Percentiles rank a stretch among this genome's conserved stretches.
These are phyloP conservation scores for Sphaerobolus stellatus DNA, from an alignment of 1,284 basidiomycete species.

Conservation along the genomic window DNA sequence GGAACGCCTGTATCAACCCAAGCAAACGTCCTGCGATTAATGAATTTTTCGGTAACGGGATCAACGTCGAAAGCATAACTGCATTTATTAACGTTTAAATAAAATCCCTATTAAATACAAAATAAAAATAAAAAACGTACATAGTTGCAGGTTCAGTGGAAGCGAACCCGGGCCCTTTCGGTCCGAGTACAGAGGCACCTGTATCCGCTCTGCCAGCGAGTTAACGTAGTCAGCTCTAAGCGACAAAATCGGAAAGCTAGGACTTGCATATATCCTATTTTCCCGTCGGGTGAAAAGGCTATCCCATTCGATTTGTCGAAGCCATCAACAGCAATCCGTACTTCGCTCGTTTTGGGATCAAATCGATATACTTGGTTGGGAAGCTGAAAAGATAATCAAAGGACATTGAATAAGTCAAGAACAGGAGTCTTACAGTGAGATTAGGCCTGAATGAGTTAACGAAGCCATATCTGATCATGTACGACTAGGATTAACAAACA, in stretches of 20 bases:
- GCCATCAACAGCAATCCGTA: conserved; percentile 70
- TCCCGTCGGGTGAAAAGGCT: conserved; percentile 68
- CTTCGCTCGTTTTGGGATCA: conserved; percentile 58
- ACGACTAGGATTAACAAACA: too few relatives aligned
- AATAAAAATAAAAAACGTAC: conserved; percentile 36
- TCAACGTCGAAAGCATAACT: conserved; percentile 77
- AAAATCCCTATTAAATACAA: background rate
- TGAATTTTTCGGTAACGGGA: conserved; percentile 51
- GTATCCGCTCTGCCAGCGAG: conserved; percentile 49
- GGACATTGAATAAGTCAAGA: too few relatives aligned
- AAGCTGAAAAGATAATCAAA: conserved; percentile 39
- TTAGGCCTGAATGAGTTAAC: too few relatives aligned
- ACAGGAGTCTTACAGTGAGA: too few relatives aligned
- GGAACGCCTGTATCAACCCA: conserved; percentile 66
- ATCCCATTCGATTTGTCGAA: conserved; percentile 66
- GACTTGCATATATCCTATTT: conserved; percentile 59
- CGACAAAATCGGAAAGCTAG: conserved; percentile 28
- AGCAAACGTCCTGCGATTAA: conserved; percentile 70
- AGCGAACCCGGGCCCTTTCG: background rate
- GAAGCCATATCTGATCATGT: too few relatives aligned
- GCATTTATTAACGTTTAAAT: background rate
- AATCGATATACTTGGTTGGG: conserved; percentile 76
- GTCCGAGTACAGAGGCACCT: conserved; percentile 37
- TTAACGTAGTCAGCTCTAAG: background rate
- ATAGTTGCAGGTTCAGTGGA: conserved; percentile 63